Percentiles rank a stretch among this genome's conserved stretches.
Conservation (phyloP, 169 alveolate genomes). For the Plasmodium coatneyi region DNA sequence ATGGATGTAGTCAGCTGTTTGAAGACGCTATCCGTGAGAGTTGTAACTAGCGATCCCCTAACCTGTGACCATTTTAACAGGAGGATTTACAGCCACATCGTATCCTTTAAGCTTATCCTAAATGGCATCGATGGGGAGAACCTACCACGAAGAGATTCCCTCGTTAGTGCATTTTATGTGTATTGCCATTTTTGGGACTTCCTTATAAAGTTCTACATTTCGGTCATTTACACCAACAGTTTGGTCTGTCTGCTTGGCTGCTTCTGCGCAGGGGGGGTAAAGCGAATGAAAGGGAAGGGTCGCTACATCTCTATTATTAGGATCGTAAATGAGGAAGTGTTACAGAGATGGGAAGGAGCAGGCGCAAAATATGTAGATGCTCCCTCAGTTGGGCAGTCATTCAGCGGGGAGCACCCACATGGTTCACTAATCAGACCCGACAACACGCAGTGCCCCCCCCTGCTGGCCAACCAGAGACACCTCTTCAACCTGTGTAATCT, state of each 20-base stretch:
- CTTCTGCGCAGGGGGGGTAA: background rate
- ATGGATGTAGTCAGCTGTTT: background rate
- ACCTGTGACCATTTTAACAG: conserved; percentile 4
- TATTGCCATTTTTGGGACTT: conserved; percentile 4
- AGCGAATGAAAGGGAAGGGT: background rate
- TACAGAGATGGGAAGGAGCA: background rate
- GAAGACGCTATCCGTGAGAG: background rate
- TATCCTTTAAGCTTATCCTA: background rate
- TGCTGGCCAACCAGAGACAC: conserved; percentile 13
- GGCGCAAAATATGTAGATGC: background rate
- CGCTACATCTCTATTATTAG: background rate
- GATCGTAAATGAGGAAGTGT: background rate
- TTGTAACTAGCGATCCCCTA: background rate
- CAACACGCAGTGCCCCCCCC: background rate
- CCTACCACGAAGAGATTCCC: background rate
- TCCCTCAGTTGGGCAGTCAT: background rate
- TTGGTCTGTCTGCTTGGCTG: background rate
- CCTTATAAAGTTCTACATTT: conserved; percentile 7
- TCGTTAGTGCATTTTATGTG: background rate
- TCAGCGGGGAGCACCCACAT: background rate
- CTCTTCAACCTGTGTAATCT: conserved; percentile 18
- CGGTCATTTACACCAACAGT: conserved; percentile 27
- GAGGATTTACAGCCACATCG: conserved; percentile 4
- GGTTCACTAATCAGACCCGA: background rate
- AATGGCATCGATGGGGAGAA: background rate